These are phyloP conservation scores for Lecanicillium sp. DNA, from an alignment of 2,329 filamentous ascomycete genomes.

Conservation along the genomic window DNA sequence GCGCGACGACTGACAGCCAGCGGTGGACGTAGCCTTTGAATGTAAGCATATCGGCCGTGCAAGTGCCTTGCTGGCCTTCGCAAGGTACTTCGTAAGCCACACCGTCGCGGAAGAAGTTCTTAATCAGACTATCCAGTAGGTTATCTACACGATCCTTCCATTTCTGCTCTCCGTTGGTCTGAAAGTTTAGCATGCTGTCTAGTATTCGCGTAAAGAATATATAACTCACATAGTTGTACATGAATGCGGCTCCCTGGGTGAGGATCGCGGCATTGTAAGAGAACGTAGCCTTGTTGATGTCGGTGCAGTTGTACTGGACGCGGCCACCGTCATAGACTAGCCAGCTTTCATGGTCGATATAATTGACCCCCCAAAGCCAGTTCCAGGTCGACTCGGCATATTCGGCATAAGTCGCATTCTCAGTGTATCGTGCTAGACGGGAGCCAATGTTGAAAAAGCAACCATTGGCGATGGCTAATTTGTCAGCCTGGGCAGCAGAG, in stretches of 20 bases:
- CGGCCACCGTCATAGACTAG: conserved; percentile 61
- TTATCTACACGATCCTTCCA: conserved; percentile 35
- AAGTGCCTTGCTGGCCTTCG: conserved; percentile 48
- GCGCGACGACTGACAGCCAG: conserved; percentile 56
- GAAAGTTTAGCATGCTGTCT: neutral
- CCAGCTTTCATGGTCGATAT: conserved; percentile 55
- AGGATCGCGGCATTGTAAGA: conserved; percentile 61
- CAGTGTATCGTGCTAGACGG: conserved; percentile 65
- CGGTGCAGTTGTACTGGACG: conserved; percentile 51
- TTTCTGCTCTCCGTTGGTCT: conserved; percentile 13
- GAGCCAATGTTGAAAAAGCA: conserved; percentile 61
- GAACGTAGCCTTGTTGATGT: conserved; percentile 57
- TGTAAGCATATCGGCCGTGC: conserved; percentile 64
- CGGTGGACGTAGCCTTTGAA: conserved; percentile 67
- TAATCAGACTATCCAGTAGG: conserved; percentile 44
- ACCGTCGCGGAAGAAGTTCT: conserved; percentile 50
- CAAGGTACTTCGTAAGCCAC: conserved; percentile 63
- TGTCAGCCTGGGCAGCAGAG: neutral
- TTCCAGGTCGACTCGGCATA: conserved; percentile 58
- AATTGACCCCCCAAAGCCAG: conserved; percentile 49
- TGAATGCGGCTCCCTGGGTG: conserved; percentile 57
- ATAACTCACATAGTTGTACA: conserved; percentile 59
- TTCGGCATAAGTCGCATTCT: conserved; percentile 57
- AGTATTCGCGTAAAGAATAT: neutral
- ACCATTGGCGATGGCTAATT: conserved; percentile 51